Conservation (phyloP, 306 rosid species). For the Neltuma alba region DNA sequence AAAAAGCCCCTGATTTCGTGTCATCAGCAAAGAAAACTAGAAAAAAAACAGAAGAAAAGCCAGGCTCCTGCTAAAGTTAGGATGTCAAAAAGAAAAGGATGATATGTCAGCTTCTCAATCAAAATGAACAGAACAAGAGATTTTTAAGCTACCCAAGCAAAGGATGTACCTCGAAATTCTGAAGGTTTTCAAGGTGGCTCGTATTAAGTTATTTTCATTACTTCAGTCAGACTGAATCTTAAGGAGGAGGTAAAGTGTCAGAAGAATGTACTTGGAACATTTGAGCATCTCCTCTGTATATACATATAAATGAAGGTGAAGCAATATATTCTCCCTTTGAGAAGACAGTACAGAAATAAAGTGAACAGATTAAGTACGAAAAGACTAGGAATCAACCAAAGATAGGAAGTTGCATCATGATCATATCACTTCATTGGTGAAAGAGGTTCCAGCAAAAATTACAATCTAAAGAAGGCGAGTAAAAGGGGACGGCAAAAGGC, state of each 20-base stretch:
- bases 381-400: conserved; percentile 38
- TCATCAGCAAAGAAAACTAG: background rate
- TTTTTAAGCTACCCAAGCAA: conserved; percentile 38
- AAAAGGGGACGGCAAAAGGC: conserved; percentile 24
- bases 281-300: conserved; percentile 35
- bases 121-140: background rate
- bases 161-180: conserved; percentile 30
- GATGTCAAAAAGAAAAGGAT: background rate
- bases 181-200: background rate
- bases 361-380: conserved; percentile 33
- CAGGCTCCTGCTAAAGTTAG: background rate
- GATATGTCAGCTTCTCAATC: background rate
- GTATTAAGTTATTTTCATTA: background rate
- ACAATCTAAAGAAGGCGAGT: conserved; percentile 2
- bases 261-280: conserved; percentile 36
- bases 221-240: conserved; percentile 26
- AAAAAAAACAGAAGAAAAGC: background rate
- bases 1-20: background rate
- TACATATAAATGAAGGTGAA: conserved; percentile 24
- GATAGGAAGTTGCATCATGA: conserved; percentile 24
- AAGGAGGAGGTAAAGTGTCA: conserved; percentile 12
- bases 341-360: conserved; percentile 23
- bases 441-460: conserved; percentile 27
- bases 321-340: conserved; percentile 10
- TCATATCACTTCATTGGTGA: conserved; percentile 8